Evolutionary conservation across 371 early-diverging fungal species (phyloP).

Genomic region (Catenaria anguillulae): DNA sequence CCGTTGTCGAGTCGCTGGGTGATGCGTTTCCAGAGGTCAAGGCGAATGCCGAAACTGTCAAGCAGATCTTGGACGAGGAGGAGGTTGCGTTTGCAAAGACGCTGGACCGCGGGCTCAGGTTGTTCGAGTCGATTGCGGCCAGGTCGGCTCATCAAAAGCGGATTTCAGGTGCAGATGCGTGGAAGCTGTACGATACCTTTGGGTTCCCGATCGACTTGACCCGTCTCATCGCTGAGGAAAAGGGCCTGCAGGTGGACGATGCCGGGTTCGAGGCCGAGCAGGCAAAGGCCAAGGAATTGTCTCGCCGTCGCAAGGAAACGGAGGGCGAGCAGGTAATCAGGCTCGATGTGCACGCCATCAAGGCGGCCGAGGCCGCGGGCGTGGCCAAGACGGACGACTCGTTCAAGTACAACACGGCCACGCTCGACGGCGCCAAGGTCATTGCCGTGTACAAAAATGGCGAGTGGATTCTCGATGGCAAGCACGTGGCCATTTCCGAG

Average conservation of each 20-base stretch:
- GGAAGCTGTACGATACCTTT: slow-evolving; percentile 98
- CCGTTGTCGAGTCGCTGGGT: slow-evolving; percentile 68
- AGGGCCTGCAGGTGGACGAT: slow-evolving; percentile 74
- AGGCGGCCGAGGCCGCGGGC: slow-evolving; percentile 52
- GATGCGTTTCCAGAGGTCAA: slow-evolving; percentile 76
- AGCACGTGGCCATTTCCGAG: no score
- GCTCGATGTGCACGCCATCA: slow-evolving; percentile 88
- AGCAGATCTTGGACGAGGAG: slow-evolving; percentile 91
- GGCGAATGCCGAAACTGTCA: slow-evolving; percentile 56
- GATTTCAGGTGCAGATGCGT: slow-evolving; percentile 82
- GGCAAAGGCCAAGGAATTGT: slow-evolving; percentile 65
- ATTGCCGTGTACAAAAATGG: slow-evolving; percentile 54
- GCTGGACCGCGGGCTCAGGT: slow-evolving; percentile 90
- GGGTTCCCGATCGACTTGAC: slow-evolving; percentile 99
- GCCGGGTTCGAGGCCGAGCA: slow-evolving; percentile 68
- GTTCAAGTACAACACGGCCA: slow-evolving; percentile 51
- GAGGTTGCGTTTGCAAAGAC: slow-evolving; percentile 94
- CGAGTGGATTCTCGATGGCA: no score
- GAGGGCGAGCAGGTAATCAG: slow-evolving; percentile 37
- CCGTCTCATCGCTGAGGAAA: slow-evolving; percentile 94
- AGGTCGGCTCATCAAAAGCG: slow-evolving; percentile 46
- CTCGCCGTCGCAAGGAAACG: slow-evolving; percentile 28
- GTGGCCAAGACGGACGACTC: slow-evolving; percentile 81
- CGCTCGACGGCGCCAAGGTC: slow-evolving; percentile 37
- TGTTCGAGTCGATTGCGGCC: slow-evolving; percentile 71